Percentiles rank a stretch among this genome's conserved stretches.
These are phyloP conservation scores for Mycena capillaripes DNA, from an alignment of 768 basidiomycete genomes.

Conservation along the genomic window DNA sequence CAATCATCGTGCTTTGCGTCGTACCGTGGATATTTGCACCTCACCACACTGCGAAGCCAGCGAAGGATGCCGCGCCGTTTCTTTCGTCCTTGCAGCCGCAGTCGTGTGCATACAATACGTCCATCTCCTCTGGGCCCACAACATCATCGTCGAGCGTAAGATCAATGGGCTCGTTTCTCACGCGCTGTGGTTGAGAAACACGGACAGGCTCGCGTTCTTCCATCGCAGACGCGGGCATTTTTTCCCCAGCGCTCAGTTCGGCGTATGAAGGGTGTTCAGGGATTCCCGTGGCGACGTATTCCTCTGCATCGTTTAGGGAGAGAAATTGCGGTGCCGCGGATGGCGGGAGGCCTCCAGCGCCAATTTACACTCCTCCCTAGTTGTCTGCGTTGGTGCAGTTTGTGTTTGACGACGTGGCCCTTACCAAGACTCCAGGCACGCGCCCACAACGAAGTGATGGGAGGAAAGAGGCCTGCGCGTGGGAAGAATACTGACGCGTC, in stretches of 20 bases:
- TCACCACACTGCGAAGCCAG: slow-evolving; percentile 10
- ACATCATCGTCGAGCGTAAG: slow-evolving; percentile 8
- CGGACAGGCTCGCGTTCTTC: not conserved
- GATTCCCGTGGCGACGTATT: not conserved
- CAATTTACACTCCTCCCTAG: slow-evolving; percentile 6
- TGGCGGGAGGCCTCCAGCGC: not conserved
- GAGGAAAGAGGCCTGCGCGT: not conserved
- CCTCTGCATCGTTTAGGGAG: not conserved
- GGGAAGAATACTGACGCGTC: not conserved
- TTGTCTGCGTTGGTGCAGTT: not conserved
- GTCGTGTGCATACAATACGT: slow-evolving; percentile 10
- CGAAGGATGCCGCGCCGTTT: not conserved
- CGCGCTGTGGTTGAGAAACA: not conserved
- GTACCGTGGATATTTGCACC: not conserved
- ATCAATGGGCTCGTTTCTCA: slow-evolving; percentile 10
- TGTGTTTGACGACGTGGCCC: not conserved
- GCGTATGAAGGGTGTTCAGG: not conserved
- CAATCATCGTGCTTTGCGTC: not conserved
- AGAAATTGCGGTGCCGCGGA: not conserved
- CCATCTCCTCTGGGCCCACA: not conserved
- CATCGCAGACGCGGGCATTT: not conserved
- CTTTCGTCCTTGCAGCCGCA: slow-evolving; percentile 14
- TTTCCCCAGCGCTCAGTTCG: not conserved
- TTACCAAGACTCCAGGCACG: slow-evolving; percentile 2
- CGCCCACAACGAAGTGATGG: not conserved